Evolutionary conservation across 768 basidiomycete genomes (phyloP), one percentile per base, ranked within the genome.

Genomic region (Trametes cingulata): DNA sequence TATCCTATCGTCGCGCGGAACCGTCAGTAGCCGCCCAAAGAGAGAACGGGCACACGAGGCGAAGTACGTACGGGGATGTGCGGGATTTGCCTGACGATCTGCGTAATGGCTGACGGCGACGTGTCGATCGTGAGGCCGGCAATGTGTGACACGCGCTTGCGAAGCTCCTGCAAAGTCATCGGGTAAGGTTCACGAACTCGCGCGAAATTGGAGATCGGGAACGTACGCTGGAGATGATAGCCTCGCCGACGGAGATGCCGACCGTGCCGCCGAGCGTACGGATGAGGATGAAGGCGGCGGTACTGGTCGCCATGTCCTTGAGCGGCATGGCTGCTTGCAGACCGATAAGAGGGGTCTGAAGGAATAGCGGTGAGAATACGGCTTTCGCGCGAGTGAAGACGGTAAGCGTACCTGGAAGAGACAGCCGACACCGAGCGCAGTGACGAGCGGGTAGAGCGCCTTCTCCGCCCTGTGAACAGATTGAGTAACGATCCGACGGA

Each of bases 251-350:
- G 0, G 91, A 79, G 56, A 93, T 83, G 10, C 89, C 89, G 22
- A 92, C 77, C 0, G 90, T 88, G n/a, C 85, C 90, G 10, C 91
- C 91, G 36, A 92, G 70, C 4, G 82, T 84, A 84, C 88, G 80
- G 63, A 93, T 75, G 68, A 94, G 87, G 20, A 82, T 82, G 67
- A 87, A 88, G 0, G 85, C 84, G 0, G 82, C 76, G 0, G 91
- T 91, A 53, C 84, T 85, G 1, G 91, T 91, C 2, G 91, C 90
- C 90, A 93, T 91, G 63, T 93, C 90, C 65, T 85, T 86, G 15
- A 91, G 67, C 0, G 93, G 93, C 91, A 95, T 95, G 0, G 91
- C 87, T 1, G 91, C 90, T 73, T 94, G 92, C 14, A 94, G 73
- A 14, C 80, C 88, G 51, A 92, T 84, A 7, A 91, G 73, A 0